Conservation (phyloP, 257 asterid genomes). For the Solanum virginianum region DNA sequence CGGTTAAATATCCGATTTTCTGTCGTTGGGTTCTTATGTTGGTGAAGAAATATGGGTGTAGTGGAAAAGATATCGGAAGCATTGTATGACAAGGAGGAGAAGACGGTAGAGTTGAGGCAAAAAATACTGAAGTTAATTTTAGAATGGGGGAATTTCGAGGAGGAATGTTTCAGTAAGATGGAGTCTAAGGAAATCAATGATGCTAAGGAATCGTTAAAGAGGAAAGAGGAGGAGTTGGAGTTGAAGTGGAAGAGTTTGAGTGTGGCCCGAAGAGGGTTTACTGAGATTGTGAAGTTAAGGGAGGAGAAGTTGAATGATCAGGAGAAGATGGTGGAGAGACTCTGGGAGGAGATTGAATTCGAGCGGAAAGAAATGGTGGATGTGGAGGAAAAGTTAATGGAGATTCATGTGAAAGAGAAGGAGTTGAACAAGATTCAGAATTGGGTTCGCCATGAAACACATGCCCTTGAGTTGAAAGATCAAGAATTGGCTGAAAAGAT, state of each 20-base stretch:
- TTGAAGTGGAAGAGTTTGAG: background rate
- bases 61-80: background rate
- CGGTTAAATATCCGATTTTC: background rate
- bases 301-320: constrained; percentile 4
- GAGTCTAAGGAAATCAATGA: background rate
- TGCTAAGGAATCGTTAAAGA: background rate
- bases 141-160: background rate
- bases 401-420: background rate
- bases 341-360: background rate
- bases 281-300: background rate
- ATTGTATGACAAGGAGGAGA: background rate
- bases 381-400: background rate
- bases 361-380: background rate
- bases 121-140: background rate
- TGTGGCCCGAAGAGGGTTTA: background rate
- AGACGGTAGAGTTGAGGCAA: background rate
- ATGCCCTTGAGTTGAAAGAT: background rate
- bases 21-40: background rate
- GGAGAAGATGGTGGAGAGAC: constrained; percentile 2
- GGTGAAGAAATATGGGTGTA: background rate
- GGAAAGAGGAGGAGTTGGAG: constrained; percentile 1
- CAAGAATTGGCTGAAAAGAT: background rate
- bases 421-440: background rate
- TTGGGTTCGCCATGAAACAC: background rate
- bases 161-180: background rate